Base-by-base conservation (phyloP, 441 rosid genomes). In the Syzygium syzygioides region DNA sequence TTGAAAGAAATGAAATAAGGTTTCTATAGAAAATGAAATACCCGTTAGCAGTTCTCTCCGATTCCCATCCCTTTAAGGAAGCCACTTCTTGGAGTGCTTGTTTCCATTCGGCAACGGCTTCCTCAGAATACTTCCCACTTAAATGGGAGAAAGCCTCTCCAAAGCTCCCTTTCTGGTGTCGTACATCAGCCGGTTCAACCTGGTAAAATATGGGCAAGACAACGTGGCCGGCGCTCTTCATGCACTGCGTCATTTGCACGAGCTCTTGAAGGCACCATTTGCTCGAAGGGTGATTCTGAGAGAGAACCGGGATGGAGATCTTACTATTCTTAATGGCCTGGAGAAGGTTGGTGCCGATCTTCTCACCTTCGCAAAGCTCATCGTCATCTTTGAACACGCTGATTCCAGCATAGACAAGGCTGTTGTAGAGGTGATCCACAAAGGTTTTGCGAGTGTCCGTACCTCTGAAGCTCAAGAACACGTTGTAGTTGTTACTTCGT, bases 341-440 rank as follows among this genome's bases (percentile, higher is more conserved):
- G 79, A 68, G 45, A 68, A 68, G 4, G 26, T 7, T 68, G 1
- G 0, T 4, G 79, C 79, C 4, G 2, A 68, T 68, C 7, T 68
- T 0, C 26, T 68, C 26, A 0, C 79, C 79, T 32, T 32, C 41
- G 2, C 0, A 1, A 68, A 68, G 79, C 79, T 18, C 14, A 4
- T 68, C 0, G 45, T 68, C 7, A 3, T 68, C 79, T 32, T 0
- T 68, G 45, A 66, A 66, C 79, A 32, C 14, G 3, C 0, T 0
- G 1, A 32, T 32, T 18, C 79, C 79, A 32, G 79, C 45, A 17
- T 32, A 0, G 25, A 0, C 0, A 0, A 66, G 79, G 45, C 0
- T 0, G 2, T 68, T 32, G 45, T 9, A 68, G 7, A 68, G 45
- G 45, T 68, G 79, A 68, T 68, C 79, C 79, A 32, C 45, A 0